Base-by-base conservation (phyloP, 306 rosid species). In the Prinsepia uniflora region DNA sequence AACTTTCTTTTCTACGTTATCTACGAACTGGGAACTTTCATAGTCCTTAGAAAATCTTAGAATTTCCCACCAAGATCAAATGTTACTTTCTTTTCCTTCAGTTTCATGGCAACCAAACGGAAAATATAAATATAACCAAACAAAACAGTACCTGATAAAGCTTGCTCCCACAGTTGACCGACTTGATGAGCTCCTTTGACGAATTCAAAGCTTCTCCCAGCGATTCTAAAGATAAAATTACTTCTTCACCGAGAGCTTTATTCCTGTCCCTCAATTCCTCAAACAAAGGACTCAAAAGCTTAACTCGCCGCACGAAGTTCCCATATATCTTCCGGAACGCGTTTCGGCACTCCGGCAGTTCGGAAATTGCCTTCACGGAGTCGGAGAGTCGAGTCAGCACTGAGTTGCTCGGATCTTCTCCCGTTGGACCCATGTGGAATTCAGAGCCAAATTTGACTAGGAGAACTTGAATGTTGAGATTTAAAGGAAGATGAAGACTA, bases 251-350 rank as follows among this genome's bases (percentile, higher is more conserved):
- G 39, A 95, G 79, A 65, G 78, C 81, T 18, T 75, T 81, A 55
- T 83, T 87, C 62, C 81, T 68, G 39, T 91, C 99, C 74, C 85
- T 95, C 83, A 91, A 78, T 72, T 95, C 99, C 82, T 95, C 97
- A 65, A 95, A 86, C 80, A 95, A 39, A 75, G 99, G 99, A 56
- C 97, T 89, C 86, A 95, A 62, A 1, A 95, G 86, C 82, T 86
- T 89, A 44, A 85, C 89, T 70, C 99, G 85, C 44, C 99, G 85
- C 74, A 87, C 86, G 84, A 91, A 72, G 67, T 86, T 82, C 68
- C 91, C 97, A 74, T 82, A 84, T 79, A 88, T 75, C 81, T 73
- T 87, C 86, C 80, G 86, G 73, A 85, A 89, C 69, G 82, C 78
- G 75, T 88, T 89, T 57, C 84, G 76, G 60, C 91, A 89, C 72